Evolutionary conservation across 1,284 basidiomycete genomes (phyloP).

Genomic region (Sporisorium sorghi): DNA sequence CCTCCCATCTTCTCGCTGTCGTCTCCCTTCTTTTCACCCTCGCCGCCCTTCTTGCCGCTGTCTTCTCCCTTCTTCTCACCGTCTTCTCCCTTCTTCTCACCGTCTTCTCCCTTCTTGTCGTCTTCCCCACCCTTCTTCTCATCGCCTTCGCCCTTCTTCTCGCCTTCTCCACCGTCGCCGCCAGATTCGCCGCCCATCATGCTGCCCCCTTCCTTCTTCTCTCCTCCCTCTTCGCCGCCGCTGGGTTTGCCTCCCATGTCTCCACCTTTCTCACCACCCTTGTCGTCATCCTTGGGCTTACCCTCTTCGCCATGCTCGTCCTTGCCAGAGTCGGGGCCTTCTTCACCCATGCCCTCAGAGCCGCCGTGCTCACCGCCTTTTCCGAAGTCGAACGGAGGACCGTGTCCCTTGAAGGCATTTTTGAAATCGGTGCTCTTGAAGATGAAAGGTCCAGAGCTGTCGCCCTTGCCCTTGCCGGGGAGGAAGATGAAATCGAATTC

Average conservation of each 20-base stretch:
- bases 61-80: background rate
- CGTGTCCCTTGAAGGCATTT: slow-evolving; percentile 3
- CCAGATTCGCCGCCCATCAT: too few species aligned
- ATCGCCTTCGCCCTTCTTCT: too few species aligned
- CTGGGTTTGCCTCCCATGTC: slow-evolving; percentile 7
- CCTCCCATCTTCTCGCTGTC: background rate
- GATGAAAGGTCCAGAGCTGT: slow-evolving; percentile 4
- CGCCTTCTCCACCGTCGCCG: slow-evolving; percentile 1
- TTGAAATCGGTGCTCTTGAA: slow-evolving; percentile 19
- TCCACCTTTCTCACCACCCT: background rate
- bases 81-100: too few species aligned
- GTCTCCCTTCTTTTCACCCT: background rate
- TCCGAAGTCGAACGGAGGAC: slow-evolving; percentile 13
- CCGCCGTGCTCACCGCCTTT: slow-evolving; percentile 9
- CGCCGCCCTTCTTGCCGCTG: background rate
- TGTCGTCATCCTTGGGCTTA: background rate
- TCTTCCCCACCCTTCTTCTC: background rate
- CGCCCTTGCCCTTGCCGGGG: slow-evolving; percentile 15
- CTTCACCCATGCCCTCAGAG: slow-evolving; percentile 5
- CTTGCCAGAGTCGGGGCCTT: background rate
- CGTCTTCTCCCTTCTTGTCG: background rate
- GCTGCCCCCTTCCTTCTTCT: background rate
- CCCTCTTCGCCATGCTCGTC: slow-evolving; percentile 3
- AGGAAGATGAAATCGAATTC: slow-evolving; percentile 24
- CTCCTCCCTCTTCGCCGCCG: background rate